Conservation (phyloP, 1,284 basidiomycete genomes). For the Heterobasidion parviporum region DNA sequence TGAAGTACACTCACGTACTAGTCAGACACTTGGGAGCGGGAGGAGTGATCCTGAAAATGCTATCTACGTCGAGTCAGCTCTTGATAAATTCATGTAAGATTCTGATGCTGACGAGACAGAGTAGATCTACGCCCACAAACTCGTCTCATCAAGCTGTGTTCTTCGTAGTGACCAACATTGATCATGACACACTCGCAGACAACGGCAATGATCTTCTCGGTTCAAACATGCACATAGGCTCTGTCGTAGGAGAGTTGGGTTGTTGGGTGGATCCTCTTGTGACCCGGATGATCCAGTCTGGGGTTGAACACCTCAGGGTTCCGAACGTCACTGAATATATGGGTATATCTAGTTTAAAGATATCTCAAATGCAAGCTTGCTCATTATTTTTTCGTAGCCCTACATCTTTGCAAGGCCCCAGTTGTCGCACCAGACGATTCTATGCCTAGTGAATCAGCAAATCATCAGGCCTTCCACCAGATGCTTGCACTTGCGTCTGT, state of each 20-base stretch:
- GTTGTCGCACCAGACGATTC: no score
- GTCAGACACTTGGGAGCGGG: constrained; percentile 21
- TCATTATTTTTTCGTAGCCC: background rate
- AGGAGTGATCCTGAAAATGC: background rate
- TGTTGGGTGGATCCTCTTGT: constrained; percentile 74
- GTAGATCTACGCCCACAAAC: background rate
- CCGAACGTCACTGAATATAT: constrained; percentile 56
- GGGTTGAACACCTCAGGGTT: constrained; percentile 63
- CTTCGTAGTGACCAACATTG: constrained; percentile 77
- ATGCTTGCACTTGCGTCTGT: constrained; percentile 48
- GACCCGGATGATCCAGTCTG: constrained; percentile 76
- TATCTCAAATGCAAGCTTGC: background rate
- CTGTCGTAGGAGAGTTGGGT: constrained; percentile 64
- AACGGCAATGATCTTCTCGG: constrained; percentile 19
- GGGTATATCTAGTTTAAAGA: constrained; percentile 21
- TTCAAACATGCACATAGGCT: constrained; percentile 31
- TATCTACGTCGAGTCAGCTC: background rate
- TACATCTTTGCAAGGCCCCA: no score
- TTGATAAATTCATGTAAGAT: background rate
- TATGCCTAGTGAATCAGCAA: background rate
- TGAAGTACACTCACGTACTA: constrained; percentile 22
- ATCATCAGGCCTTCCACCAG: constrained; percentile 25
- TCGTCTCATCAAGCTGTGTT: constrained; percentile 31
- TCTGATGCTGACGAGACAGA: background rate
- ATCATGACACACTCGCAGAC: constrained; percentile 45